These are phyloP conservation scores for Bocquillonia castaneifolia DNA, from an alignment of 441 rosid genomes.

Conservation along the genomic window DNA sequence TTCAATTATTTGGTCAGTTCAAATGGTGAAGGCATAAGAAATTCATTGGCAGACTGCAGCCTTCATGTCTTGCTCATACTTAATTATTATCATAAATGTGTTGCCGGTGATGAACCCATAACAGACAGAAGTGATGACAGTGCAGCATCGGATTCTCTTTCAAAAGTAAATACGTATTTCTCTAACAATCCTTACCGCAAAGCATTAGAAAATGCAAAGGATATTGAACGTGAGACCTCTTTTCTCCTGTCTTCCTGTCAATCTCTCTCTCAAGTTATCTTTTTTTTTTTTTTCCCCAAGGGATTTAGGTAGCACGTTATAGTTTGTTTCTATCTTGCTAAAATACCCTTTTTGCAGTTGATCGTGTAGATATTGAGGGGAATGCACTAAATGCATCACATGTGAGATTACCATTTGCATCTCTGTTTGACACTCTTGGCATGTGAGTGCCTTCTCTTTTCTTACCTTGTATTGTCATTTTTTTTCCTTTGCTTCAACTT, in stretches of 20 bases:
- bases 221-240: slow-evolving; percentile 72
- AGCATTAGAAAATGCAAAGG: slow-evolving; percentile 83
- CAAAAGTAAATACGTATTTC: slow-evolving; percentile 49
- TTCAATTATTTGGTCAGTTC: slow-evolving; percentile 76
- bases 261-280: neutral
- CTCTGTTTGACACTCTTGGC: slow-evolving; percentile 91
- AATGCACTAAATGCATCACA: slow-evolving; percentile 50
- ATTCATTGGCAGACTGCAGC: slow-evolving; percentile 71
- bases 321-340: slow-evolving; percentile 11
- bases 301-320: slow-evolving; percentile 5
- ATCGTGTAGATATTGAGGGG: slow-evolving; percentile 79
- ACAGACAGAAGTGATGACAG: slow-evolving; percentile 61
- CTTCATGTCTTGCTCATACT: slow-evolving; percentile 83
- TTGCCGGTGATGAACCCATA: slow-evolving; percentile 47
- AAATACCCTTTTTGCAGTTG: slow-evolving; percentile 53
- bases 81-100: slow-evolving; percentile 71
- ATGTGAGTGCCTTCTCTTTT: slow-evolving; percentile 46
- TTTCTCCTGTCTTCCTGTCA: slow-evolving; percentile 4
- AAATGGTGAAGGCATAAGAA: slow-evolving; percentile 55
- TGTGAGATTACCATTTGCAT: slow-evolving; percentile 84
- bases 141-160: slow-evolving; percentile 54
- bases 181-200: slow-evolving; percentile 81
- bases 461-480: neutral
- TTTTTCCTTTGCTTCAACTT: neutral
- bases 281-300: slow-evolving; percentile 1